phyloP scores from a whole-genome alignment of 2,329 filamentous ascomycete genomes.

The Epichloe baconii region DNA sequence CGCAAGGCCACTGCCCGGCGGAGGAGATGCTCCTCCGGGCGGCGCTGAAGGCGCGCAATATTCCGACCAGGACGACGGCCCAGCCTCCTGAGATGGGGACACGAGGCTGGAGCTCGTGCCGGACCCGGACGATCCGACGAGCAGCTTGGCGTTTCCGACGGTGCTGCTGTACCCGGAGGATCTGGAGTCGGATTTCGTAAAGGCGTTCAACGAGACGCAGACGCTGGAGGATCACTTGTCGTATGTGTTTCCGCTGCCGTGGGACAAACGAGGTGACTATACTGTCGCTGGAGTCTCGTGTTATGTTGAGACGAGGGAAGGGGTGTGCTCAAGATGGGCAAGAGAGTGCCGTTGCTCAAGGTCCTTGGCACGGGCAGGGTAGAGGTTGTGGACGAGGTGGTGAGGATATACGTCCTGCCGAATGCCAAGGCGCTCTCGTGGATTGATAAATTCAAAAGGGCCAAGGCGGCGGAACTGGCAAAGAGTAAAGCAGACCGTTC shows the following conservation, averaged over 20 bases:
- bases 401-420: conserved; percentile 74
- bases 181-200: conserved; percentile 80
- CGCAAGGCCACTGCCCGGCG: conserved; percentile 39
- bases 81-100: conserved; percentile 77
- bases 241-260: conserved; percentile 80
- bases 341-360: conserved; percentile 66
- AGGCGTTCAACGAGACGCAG: conserved; percentile 69
- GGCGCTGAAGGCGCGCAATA: conserved; percentile 56
- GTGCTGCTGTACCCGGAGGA: conserved; percentile 76
- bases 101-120: conserved; percentile 56
- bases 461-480: conserved; percentile 41
- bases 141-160: conserved; percentile 61
- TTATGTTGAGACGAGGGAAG: conserved; percentile 71
- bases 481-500: conserved; percentile 4
- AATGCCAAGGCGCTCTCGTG: conserved; percentile 56
- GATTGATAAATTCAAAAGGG: conserved; percentile 73
- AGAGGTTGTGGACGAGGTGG: conserved; percentile 75
- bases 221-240: conserved; percentile 62
- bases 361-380: conserved; percentile 64
- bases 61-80: conserved; percentile 52
- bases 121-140: conserved; percentile 60
- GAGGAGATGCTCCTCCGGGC: conserved; percentile 49
- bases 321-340: conserved; percentile 84
- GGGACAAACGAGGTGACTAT: conserved; percentile 64
- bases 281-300: conserved; percentile 57